phyloP scores from a whole-genome alignment of 768 basidiomycete genomes.

The Ramaria sp. region DNA sequence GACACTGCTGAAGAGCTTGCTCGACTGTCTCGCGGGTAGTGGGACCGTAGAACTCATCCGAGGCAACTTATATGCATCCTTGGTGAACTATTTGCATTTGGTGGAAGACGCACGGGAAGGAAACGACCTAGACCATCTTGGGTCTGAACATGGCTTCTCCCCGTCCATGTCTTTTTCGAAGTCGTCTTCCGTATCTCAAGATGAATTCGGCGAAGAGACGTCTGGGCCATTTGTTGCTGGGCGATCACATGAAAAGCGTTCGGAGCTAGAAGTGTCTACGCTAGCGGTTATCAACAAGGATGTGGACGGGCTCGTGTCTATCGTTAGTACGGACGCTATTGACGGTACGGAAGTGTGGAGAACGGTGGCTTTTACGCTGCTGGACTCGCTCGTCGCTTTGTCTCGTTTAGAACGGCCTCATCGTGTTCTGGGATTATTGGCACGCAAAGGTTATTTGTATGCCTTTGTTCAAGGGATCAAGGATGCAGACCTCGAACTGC shows the following conservation, averaged over 20 bases:
- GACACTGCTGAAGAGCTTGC: conserved; percentile 56
- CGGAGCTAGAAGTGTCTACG: conserved; percentile 50
- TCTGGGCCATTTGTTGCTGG: neutral
- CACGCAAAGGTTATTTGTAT: conserved; percentile 63
- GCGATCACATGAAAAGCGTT: conserved; percentile 9
- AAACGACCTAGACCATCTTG: neutral
- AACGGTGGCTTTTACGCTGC: conserved; percentile 84
- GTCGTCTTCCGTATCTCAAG: conserved; percentile 7
- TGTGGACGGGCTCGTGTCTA: conserved; percentile 61
- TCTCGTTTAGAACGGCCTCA: conserved; percentile 63
- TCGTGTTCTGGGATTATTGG: conserved; percentile 43
- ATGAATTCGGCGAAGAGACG: conserved; percentile 17
- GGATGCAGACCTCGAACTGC: conserved; percentile 66
- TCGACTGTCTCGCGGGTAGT: conserved; percentile 66
- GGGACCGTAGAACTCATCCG: conserved; percentile 78
- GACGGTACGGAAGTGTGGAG: conserved; percentile 97
- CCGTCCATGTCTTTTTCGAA: conserved; percentile 17
- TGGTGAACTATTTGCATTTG: conserved; percentile 87
- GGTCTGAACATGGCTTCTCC: conserved; percentile 12
- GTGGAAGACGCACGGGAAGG: conserved; percentile 20
- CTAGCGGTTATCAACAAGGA: conserved; percentile 53
- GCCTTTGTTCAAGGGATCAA: conserved; percentile 80
- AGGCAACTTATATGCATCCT: conserved; percentile 87
- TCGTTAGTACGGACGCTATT: conserved; percentile 81
- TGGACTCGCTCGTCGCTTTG: conserved; percentile 71